These are phyloP conservation scores for Botrytis elliptica DNA, from an alignment of 2,329 filamentous ascomycete species.

Conservation along the genomic window DNA sequence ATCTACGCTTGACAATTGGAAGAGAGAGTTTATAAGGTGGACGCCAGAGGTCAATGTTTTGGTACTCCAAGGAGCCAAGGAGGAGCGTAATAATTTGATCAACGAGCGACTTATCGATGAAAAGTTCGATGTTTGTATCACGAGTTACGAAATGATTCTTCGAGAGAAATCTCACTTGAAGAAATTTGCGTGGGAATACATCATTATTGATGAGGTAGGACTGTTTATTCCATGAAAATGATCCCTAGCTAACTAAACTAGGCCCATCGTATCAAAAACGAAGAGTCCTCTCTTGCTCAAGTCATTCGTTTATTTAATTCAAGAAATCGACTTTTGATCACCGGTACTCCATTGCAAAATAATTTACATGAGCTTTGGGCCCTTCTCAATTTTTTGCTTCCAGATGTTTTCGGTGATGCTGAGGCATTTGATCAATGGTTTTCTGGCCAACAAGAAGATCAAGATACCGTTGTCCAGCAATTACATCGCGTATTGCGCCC, in stretches of 20 bases:
- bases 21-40: conserved; percentile 90
- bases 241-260: conserved; percentile 27
- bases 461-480: conserved; percentile 94
- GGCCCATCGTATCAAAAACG: conserved; percentile 98
- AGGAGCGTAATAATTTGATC: conserved; percentile 85
- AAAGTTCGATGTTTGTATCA: conserved; percentile 97
- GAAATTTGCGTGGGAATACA: conserved; percentile 99
- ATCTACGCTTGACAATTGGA: conserved; percentile 98
- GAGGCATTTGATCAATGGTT: conserved; percentile 99
- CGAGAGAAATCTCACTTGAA: conserved; percentile 92
- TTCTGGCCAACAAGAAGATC: conserved; percentile 82
- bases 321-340: conserved; percentile 90
- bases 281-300: conserved; percentile 93
- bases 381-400: conserved; percentile 93
- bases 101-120: conserved; percentile 88
- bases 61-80: conserved; percentile 91
- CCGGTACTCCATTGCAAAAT: conserved; percentile 94
- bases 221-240: not conserved
- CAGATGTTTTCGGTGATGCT: conserved; percentile 94
- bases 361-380: conserved; percentile 98
- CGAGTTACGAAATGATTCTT: conserved; percentile 98
- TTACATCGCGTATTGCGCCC: conserved; percentile 89
- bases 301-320: conserved; percentile 97
- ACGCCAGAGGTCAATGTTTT: conserved; percentile 94
- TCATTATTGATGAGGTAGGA: conserved; percentile 85